Evolutionary conservation across 2,329 filamentous ascomycete genomes (phyloP).

Genomic region (Colletotrichum navitas): DNA sequence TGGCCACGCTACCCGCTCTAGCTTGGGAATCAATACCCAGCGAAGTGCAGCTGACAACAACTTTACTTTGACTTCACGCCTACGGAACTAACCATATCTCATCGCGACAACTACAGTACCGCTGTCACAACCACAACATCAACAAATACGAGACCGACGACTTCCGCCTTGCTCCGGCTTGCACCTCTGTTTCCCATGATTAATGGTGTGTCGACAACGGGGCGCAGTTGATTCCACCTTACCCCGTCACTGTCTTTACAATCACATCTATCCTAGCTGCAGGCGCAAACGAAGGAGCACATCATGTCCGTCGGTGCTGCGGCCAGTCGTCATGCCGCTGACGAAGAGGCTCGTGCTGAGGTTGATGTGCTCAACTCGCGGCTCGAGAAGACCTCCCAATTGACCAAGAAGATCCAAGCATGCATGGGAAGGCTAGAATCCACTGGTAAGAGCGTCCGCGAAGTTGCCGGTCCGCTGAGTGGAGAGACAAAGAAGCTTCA

Average conservation of each 20-base stretch:
- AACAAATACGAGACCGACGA: not conserved
- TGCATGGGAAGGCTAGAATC: constrained; percentile 86
- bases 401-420: constrained; percentile 96
- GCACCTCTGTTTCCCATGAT: not conserved
- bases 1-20: not conserved
- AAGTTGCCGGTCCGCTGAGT: constrained; percentile 92
- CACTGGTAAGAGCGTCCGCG: constrained; percentile 89
- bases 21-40: not conserved
- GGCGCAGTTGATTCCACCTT: not conserved
- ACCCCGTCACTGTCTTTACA: not conserved
- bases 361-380: constrained; percentile 78
- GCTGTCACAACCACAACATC: not conserved
- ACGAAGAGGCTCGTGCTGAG: constrained; percentile 77
- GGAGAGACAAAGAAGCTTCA: constrained; percentile 92
- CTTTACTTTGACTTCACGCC: not conserved
- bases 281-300: not conserved
- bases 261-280: not conserved
- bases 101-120: not conserved
- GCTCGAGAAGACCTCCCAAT: constrained; percentile 90
- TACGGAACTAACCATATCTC: not conserved
- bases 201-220: not conserved
- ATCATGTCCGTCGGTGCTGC: constrained; percentile 66
- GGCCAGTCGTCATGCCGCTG: constrained; percentile 63
- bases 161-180: not conserved
- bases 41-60: not conserved